phyloP scores from a whole-genome alignment of 2,329 filamentous ascomycete genomes.

The Aspergillus carbonarius region DNA sequence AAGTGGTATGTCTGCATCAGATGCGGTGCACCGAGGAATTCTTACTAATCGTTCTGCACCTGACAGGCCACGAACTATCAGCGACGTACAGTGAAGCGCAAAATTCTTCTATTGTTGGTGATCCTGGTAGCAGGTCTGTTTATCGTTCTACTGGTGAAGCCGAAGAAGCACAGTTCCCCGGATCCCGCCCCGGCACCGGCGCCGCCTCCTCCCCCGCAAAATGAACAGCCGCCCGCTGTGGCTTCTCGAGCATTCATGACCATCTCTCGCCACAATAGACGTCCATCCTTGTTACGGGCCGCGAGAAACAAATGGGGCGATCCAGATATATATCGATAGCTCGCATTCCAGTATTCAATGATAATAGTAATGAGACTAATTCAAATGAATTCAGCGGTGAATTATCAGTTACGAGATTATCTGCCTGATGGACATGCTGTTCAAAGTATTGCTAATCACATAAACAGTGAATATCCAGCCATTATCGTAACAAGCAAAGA shows the following conservation, averaged over 20 bases:
- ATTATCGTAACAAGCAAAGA: background rate
- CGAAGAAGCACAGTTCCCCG: conserved; percentile 50
- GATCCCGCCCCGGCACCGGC: conserved; percentile 9
- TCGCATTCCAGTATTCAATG: conserved; percentile 18
- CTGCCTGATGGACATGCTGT: background rate
- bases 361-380: conserved; percentile 19
- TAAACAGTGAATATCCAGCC: background rate
- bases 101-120: conserved; percentile 85
- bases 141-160: conserved; percentile 79
- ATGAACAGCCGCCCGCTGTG: conserved; percentile 19
- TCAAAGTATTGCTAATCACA: background rate
- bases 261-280: conserved; percentile 23
- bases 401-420: background rate
- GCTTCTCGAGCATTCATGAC: conserved; percentile 22
- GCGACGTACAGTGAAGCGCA: conserved; percentile 81
- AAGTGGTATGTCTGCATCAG: conserved; percentile 55
- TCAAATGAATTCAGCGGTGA: background rate
- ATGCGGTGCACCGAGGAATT: conserved; percentile 1
- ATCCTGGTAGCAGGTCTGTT: conserved; percentile 83
- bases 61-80: conserved; percentile 76
- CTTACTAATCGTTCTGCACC: background rate
- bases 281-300: conserved; percentile 23
- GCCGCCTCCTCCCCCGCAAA: conserved; percentile 22
- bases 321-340: conserved; percentile 37
- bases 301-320: conserved; percentile 34